Base-by-base conservation (phyloP, 352 stramenopile species). In the Phytopythium aichiense region DNA sequence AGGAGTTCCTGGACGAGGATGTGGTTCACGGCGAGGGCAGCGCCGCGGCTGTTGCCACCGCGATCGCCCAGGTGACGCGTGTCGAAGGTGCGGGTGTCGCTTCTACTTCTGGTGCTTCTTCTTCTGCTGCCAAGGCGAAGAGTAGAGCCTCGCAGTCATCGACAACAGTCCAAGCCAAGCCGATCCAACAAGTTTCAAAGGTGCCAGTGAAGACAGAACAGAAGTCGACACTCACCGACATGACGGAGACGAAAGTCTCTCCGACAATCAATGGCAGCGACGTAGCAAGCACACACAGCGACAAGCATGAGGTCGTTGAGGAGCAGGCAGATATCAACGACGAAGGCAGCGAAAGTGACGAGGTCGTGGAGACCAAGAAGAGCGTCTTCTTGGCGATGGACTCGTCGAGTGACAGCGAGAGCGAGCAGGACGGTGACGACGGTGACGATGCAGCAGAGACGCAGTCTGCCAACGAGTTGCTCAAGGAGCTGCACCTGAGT, bases 1-100 rank as follows among this genome's bases (percentile, higher is more conserved):
- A 92, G 49, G 91, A 97, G 56, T 96, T 88, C 65, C 33, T 92
- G 53, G 77, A 88, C 22, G 71, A 86, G 35, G 75, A 88, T 40
- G 66, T 82, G 1, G 73, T 89, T 8, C 63, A 79, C 52, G 28
- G 13, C 69, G 35, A 66, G 75, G 40, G 61, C 68, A 50, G 52
- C 31, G 30, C 20, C 65, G 43, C 51, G 64, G 49, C 54, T 37
- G 61, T 58, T 49, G 46, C 40, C 67, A 43, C 33, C 16, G 25
- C 33, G 30, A 18, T 25, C 18, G 1, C n/a, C 3, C 13, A 56
- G 48, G 18, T 22, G n/a, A 35, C 1, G 9, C 25, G 23, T 12
- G 13, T 15, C 12, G 46, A 35, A 31, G 28, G 28, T 35, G 46
- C 5, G 18, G 16, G 12, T 16, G 22, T 11, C 4, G 25, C 25